Conservation (phyloP, 768 basidiomycete genomes). For the Tricholoma hemisulphureum region DNA sequence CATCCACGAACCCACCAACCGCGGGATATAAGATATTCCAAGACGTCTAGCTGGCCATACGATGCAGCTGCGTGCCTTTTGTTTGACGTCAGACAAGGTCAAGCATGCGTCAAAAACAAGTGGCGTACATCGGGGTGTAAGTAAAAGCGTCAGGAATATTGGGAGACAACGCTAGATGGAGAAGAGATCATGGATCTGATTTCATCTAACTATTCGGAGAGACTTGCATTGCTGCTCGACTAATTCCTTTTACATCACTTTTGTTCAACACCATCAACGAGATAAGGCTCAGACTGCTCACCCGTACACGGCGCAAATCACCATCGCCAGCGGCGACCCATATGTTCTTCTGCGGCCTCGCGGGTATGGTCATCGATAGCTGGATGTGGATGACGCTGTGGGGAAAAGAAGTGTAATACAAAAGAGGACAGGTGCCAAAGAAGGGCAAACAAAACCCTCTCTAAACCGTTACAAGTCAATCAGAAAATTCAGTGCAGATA, state of each 20-base stretch:
- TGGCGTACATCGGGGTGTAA: slow-evolving; percentile 75
- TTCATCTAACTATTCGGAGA: slow-evolving; percentile 18
- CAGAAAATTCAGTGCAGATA: slow-evolving; percentile 1
- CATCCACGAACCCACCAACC: slow-evolving; percentile 39
- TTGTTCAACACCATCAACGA: slow-evolving; percentile 1
- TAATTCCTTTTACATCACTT: slow-evolving; percentile 42
- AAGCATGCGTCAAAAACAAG: slow-evolving; percentile 11
- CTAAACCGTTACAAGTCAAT: background rate
- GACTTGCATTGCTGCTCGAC: slow-evolving; percentile 57
- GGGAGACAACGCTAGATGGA: slow-evolving; percentile 55
- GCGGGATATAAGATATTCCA: slow-evolving; percentile 74
- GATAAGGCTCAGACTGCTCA: slow-evolving; percentile 28
- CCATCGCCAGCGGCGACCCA: slow-evolving; percentile 95
- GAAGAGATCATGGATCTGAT: slow-evolving; percentile 31
- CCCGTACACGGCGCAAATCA: slow-evolving; percentile 73
- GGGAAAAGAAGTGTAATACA: background rate
- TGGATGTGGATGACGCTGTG: background rate
- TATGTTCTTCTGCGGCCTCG: slow-evolving; percentile 57
- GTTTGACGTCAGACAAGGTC: slow-evolving; percentile 14
- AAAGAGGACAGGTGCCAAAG: background rate
- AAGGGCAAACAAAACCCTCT: background rate
- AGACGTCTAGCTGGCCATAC: slow-evolving; percentile 74
- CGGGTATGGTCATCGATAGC: background rate
- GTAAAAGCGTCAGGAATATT: slow-evolving; percentile 70
- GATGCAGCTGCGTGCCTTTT: slow-evolving; percentile 91